Conservation (phyloP, 805 yeast species). For the Candida alai region DNA sequence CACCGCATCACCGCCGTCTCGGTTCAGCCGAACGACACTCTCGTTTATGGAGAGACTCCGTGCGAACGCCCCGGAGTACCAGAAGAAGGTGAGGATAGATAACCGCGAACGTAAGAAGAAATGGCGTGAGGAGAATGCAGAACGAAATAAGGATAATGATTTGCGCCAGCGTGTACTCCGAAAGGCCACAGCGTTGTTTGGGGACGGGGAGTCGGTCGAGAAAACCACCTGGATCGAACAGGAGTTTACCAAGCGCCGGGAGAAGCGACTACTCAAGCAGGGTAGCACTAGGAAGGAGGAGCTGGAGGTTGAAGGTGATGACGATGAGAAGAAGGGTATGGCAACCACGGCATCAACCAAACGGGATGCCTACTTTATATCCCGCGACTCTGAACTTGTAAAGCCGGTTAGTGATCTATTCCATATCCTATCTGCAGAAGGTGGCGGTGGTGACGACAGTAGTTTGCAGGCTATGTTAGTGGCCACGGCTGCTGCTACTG, state of each 20-base stretch:
- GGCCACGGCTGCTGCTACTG: slow-evolving; percentile 35
- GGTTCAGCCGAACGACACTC: slow-evolving; percentile 13
- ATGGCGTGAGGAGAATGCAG: slow-evolving; percentile 79
- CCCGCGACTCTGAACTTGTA: slow-evolving; percentile 21
- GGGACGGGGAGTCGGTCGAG: slow-evolving; percentile 51
- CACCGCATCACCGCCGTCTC: slow-evolving; percentile 18
- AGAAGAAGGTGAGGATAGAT: slow-evolving; percentile 58
- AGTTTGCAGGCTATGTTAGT: slow-evolving; percentile 26
- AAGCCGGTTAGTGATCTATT: slow-evolving; percentile 30
- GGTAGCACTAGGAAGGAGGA: no score
- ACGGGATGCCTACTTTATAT: slow-evolving; percentile 1
- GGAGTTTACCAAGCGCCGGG: slow-evolving; percentile 66
- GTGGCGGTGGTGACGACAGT: slow-evolving; percentile 29
- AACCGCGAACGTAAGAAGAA: slow-evolving; percentile 76
- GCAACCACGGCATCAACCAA: slow-evolving; percentile 6
- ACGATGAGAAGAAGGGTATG: neutral
- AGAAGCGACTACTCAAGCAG: slow-evolving; percentile 51
- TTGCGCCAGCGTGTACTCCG: slow-evolving; percentile 72
- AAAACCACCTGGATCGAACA: slow-evolving; percentile 64
- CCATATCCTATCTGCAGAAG: slow-evolving; percentile 30
- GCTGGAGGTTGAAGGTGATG: slow-evolving; percentile 11
- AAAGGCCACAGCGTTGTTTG: slow-evolving; percentile 66
- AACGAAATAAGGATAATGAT: slow-evolving; percentile 85
- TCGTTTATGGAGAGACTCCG: slow-evolving; percentile 22
- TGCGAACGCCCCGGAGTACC: slow-evolving; percentile 34